Evolutionary conservation across 177 flowering plant species (phyloP).

Genomic region (Vitis hybrid): DNA sequence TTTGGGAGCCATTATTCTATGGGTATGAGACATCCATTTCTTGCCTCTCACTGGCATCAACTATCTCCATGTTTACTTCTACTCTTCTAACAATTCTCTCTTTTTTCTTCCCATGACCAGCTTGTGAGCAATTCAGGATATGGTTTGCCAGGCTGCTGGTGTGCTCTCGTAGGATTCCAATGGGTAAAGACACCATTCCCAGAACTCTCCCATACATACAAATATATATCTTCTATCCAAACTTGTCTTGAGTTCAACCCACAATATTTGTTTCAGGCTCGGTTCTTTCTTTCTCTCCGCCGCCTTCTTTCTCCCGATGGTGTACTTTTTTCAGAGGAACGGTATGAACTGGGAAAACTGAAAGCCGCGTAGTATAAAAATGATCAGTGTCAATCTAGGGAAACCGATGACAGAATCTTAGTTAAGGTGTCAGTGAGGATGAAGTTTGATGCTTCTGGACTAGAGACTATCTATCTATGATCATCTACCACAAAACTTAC

Average conservation of each 20-base stretch:
- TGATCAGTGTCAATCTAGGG: background rate
- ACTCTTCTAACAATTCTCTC: background rate
- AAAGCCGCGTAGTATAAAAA: slow-evolving; percentile 33
- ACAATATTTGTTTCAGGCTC: slow-evolving; percentile 37
- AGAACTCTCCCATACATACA: too few species aligned
- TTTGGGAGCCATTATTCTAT: slow-evolving; percentile 46
- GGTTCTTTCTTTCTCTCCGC: slow-evolving; percentile 41
- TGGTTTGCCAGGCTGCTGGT: slow-evolving; percentile 64
- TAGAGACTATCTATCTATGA: too few species aligned
- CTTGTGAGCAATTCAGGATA: slow-evolving; percentile 37
- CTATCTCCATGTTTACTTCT: too few species aligned
- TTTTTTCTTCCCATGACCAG: slow-evolving; percentile 20
- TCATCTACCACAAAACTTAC: too few species aligned
- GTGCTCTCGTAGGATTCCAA: slow-evolving; percentile 62
- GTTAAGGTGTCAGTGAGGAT: background rate
- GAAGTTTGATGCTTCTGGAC: background rate
- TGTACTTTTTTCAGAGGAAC: slow-evolving; percentile 38
- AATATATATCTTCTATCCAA: background rate
- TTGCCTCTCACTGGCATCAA: too few species aligned
- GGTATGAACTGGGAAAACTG: slow-evolving; percentile 25
- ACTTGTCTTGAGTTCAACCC: too few species aligned
- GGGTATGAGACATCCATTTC: slow-evolving; percentile 30
- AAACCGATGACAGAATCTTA: background rate
- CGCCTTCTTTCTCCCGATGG: slow-evolving; percentile 50
- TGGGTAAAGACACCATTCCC: slow-evolving; percentile 43